Conservation (phyloP, 2,329 filamentous ascomycete species). For the Clonostachys sp. region DNA sequence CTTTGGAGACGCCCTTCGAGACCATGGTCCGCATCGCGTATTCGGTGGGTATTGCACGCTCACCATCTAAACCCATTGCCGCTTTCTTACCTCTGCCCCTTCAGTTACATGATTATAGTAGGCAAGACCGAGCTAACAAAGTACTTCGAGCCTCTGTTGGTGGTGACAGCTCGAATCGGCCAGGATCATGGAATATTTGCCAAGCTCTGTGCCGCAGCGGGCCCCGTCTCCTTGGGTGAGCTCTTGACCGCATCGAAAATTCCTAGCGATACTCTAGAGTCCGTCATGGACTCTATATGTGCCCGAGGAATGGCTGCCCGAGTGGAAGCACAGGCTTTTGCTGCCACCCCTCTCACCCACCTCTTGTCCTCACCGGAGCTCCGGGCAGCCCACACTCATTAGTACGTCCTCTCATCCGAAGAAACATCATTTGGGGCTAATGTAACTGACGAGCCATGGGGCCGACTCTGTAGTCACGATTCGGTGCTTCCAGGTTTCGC, state of each 20-base stretch:
- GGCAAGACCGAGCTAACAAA: too few species aligned
- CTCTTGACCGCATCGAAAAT: slow-evolving; percentile 4
- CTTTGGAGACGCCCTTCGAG: not conserved
- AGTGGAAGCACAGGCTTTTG: slow-evolving; percentile 2
- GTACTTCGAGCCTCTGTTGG: not conserved
- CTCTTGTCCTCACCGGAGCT: not conserved
- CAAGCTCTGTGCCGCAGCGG: slow-evolving; percentile 1
- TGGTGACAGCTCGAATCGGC: slow-evolving; percentile 1
- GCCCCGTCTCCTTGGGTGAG: slow-evolving; percentile 3
- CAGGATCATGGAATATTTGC: slow-evolving; percentile 8
- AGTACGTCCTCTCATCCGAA: not conserved
- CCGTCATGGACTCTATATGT: slow-evolving; percentile 6
- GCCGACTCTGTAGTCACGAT: not conserved
- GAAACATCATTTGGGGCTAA: slow-evolving; percentile 5
- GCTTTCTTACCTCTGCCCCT: too few species aligned
- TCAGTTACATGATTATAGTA: too few species aligned
- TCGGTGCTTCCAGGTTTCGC: not conserved
- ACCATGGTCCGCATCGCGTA: not conserved
- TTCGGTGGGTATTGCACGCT: too few species aligned
- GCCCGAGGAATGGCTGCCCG: slow-evolving; percentile 1
- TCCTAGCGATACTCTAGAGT: slow-evolving; percentile 1
- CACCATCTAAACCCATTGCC: too few species aligned
- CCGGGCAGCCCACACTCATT: too few species aligned
- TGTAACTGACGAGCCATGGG: slow-evolving; percentile 5
- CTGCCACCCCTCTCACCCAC: not conserved